Percentiles rank a stretch among this genome's conserved stretches.
Conservation (phyloP, 306 rosid species). For the Cyclanthera cordifolia region DNA sequence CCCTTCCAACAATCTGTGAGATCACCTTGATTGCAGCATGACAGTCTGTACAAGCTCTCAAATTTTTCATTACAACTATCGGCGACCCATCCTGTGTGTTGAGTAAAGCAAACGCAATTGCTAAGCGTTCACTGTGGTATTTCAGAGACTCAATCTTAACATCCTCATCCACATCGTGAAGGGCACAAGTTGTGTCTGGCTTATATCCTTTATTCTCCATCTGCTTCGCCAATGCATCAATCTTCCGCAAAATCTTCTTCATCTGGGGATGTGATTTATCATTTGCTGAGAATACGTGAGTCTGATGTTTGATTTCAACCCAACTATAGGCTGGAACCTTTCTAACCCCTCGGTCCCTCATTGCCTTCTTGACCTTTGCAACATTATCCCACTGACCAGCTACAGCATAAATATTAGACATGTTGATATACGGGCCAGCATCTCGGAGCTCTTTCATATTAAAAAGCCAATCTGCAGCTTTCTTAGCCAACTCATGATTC, state of each 20-base stretch:
- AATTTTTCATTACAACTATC: slow-evolving; percentile 70
- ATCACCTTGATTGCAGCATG: slow-evolving; percentile 27
- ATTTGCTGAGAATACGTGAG: slow-evolving; percentile 58
- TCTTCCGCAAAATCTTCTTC: slow-evolving; percentile 43
- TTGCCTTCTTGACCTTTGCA: slow-evolving; percentile 63
- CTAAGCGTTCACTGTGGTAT: slow-evolving; percentile 82
- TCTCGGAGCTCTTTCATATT: slow-evolving; percentile 53
- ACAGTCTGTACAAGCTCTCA: slow-evolving; percentile 70
- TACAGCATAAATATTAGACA: slow-evolving; percentile 82
- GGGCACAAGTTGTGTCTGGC: slow-evolving; percentile 67
- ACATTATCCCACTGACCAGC: slow-evolving; percentile 80
- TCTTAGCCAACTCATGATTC: slow-evolving; percentile 61
- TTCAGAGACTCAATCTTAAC: slow-evolving; percentile 56
- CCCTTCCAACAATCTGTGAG: slow-evolving; percentile 9
- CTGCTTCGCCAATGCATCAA: slow-evolving; percentile 38
- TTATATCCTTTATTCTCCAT: slow-evolving; percentile 69
- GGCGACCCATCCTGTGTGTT: slow-evolving; percentile 64
- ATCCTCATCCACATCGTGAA: slow-evolving; percentile 59
- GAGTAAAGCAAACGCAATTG: slow-evolving; percentile 73
- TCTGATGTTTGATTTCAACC: slow-evolving; percentile 64
- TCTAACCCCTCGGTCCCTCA: slow-evolving; percentile 70
- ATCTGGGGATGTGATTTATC: slow-evolving; percentile 50
- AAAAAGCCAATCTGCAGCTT: slow-evolving; percentile 62
- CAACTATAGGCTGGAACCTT: slow-evolving; percentile 74
- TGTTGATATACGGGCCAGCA: slow-evolving; percentile 62